Base-by-base conservation (phyloP, 805 yeast species). In the Cyberlindnera maclurae region DNA sequence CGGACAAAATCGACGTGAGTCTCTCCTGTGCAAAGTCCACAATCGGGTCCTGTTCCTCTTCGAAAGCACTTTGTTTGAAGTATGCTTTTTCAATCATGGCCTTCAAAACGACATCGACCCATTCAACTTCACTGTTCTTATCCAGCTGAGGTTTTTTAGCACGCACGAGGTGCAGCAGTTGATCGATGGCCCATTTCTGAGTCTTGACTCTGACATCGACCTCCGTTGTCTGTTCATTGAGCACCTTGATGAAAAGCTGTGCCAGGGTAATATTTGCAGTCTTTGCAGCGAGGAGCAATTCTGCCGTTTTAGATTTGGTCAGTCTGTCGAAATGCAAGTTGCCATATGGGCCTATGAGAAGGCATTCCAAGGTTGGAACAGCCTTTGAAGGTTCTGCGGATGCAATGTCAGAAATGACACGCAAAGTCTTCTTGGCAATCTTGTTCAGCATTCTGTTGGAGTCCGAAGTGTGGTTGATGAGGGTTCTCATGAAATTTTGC, bases 401-500 rank as follows among this genome's bases (percentile, higher is more conserved):
- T 43, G 65, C 65, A 5, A 50, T 63, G 2, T 62, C 60, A 3
- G 70, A 63, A 12, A 82, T 60, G 3, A 65, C 46, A 3, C 61
- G 52, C 33, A 83, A 60, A 0, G 73, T 68, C 41, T 64, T 67
- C 34, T 71, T 72, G 2, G 95, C 80, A 29, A 82, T 65, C 48
- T 79, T 82, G 62, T 83, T 71, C 36, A 90, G 65, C 39, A 77
- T 57, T 38, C 96, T 69, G 43, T 76, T 78, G 4, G 67, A 51
- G 46, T 82, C 82, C 1, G 85, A 67, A 5, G 82, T 64, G 56
- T 89, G 97, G 57, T 86, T 82, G 44, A 85, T 77, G 34, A 88
- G 59, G 10, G 83, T 73, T 54, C 95, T 70, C 64, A 81, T 58
- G 24, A 89, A 65, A 54, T 87, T 85, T 22, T 72, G 75, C 5